Percentiles rank a stretch among this genome's conserved stretches.
Conservation (phyloP, 768 basidiomycete species). For the Mrakia hoshinonis region DNA sequence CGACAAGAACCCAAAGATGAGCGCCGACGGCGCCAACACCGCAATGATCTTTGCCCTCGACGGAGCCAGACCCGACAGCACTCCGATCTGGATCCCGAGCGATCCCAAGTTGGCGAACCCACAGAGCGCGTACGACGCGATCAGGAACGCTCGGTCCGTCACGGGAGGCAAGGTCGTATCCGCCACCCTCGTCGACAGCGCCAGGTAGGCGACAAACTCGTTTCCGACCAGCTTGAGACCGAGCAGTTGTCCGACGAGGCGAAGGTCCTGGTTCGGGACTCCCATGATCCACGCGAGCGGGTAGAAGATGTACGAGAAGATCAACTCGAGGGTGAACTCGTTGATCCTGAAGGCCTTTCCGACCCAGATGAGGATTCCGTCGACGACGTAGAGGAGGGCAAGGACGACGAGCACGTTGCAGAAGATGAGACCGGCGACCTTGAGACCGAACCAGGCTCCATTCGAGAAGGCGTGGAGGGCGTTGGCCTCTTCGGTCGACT, state of each 20-base stretch:
- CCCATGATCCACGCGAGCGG: constrained; percentile 71
- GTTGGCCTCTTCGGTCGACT: constrained; percentile 59
- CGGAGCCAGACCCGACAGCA: constrained; percentile 61
- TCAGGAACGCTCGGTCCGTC: constrained; percentile 65
- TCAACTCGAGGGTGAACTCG: constrained; percentile 66
- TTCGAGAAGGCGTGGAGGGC: constrained; percentile 80
- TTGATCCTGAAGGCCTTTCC: constrained; percentile 72
- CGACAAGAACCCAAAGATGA: constrained; percentile 63
- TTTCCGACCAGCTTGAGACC: constrained; percentile 69
- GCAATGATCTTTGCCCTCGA: constrained; percentile 63
- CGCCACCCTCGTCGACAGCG: background rate
- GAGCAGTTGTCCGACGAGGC: constrained; percentile 68
- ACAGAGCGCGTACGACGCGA: constrained; percentile 77
- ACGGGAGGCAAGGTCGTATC: constrained; percentile 3
- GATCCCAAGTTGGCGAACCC: constrained; percentile 78
- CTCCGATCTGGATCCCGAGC: constrained; percentile 76
- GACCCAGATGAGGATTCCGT: constrained; percentile 56
- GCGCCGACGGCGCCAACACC: constrained; percentile 51
- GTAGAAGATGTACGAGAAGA: constrained; percentile 80
- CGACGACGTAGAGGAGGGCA: constrained; percentile 68
- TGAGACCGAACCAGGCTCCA: constrained; percentile 73
- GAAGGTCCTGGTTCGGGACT: constrained; percentile 40
- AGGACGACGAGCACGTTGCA: constrained; percentile 60
- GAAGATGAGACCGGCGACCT: constrained; percentile 74
- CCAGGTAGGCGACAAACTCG: constrained; percentile 25